A percentile compares a stretch with the other conserved stretches of the same genome.
Conservation (phyloP, 192 early-diverging fungal species). For the Jimgerdemannia flammicorona region DNA sequence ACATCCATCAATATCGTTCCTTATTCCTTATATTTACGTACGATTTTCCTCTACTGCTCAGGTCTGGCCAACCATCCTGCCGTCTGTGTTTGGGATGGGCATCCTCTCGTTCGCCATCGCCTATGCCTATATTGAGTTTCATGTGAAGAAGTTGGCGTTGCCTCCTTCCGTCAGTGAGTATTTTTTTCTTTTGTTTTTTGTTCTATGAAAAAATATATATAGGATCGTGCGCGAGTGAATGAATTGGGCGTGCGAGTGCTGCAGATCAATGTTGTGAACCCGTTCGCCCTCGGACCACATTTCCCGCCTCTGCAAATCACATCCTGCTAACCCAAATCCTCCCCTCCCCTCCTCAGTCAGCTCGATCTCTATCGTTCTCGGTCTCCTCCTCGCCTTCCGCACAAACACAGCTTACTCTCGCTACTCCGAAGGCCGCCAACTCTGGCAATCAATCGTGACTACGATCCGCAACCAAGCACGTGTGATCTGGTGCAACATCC, state of each 20-base stretch:
- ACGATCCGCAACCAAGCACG: slow-evolving; percentile 68
- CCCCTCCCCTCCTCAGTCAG: slow-evolving; percentile 7
- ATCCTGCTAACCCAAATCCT: neutral
- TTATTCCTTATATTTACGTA: neutral
- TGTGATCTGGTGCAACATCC: slow-evolving; percentile 62
- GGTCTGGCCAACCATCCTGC: slow-evolving; percentile 15
- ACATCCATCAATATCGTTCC: too few species aligned
- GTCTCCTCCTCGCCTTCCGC: slow-evolving; percentile 79
- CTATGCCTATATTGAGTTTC: slow-evolving; percentile 6
- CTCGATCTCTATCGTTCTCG: slow-evolving; percentile 43
- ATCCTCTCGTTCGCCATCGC: slow-evolving; percentile 4
- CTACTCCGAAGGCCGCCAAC: slow-evolving; percentile 77
- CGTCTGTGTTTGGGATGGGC: slow-evolving; percentile 7
- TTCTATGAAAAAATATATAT: too few species aligned
- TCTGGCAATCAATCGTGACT: slow-evolving; percentile 60
- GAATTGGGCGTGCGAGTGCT: too few species aligned
- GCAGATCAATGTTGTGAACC: too few species aligned
- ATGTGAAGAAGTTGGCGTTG: slow-evolving; percentile 2
- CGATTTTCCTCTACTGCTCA: neutral
- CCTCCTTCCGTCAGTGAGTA: slow-evolving; percentile 2
- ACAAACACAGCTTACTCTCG: slow-evolving; percentile 74
- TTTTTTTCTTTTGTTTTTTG: neutral
- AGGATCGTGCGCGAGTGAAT: too few species aligned
- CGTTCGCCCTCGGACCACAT: too few species aligned
- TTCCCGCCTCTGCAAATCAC: too few species aligned